Evolutionary conservation across 164 flowering plant genomes (phyloP), one percentile per base, ranked within the genome.

Genomic region (Stephania japonica): DNA sequence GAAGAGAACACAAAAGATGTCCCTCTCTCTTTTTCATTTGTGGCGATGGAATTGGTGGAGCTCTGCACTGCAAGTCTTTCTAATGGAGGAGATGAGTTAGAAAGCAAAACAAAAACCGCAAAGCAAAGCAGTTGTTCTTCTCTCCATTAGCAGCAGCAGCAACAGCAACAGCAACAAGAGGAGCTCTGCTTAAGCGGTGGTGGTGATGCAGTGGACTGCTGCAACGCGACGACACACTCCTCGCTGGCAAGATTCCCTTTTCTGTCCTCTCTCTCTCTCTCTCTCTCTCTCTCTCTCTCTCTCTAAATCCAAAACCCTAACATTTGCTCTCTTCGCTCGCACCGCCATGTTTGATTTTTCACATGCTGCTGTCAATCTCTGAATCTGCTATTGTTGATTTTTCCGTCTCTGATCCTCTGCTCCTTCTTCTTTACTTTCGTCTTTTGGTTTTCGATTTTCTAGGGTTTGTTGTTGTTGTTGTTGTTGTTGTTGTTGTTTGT

Each of bases 191-290:
- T 56, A 56, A 19, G 23, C 18, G 38, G 38, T 32, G 24, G 25
- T 14, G 24, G 25, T 21, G 64, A 61, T 61, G 64, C 64, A 3
- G 23, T 61, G 53, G 53, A 47, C 53, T 78, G 75, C 78, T 77
- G 75, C 82, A 81, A 77, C 23, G 84, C 80, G 85, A 85, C 89
- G 89, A 83, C 66, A 73, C 24, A 71, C 79, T 72, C 71, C 67
- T 47, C 42, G 81, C 84, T 77, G 81, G 59, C 77, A 76, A 74
- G 73, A 72, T 74, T 77, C 76, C 76, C n/a, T 72, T 18, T 66
- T 70, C 70, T 68, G 43, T 67, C 49, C 67, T 27, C 49, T 62
- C 69, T 47, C 62, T 61, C 43, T 70, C 72, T 75, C 68, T 66
- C 65, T 66, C 75, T 68, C 16, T 70, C 65, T 3, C 21, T 65